A percentile compares a stretch with the other conserved stretches of the same genome.
Conservation (phyloP, 805 yeast species). For the Candida oleophila region DNA sequence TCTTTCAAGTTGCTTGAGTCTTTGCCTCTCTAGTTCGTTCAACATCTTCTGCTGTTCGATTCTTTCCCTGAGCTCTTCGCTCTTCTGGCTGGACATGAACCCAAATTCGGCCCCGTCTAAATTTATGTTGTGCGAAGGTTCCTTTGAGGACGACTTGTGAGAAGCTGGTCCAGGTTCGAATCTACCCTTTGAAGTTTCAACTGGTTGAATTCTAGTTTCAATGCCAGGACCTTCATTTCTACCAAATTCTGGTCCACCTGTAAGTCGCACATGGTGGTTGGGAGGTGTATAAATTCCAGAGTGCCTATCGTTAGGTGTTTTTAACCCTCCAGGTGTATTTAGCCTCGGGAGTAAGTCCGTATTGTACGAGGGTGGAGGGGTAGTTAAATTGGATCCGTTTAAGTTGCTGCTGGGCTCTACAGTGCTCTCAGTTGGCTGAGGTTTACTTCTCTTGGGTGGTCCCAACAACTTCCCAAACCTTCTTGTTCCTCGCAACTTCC, state of each 20-base stretch:
- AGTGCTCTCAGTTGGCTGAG: not conserved
- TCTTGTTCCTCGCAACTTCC: slow-evolving; percentile 32
- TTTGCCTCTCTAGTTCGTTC: slow-evolving; percentile 14
- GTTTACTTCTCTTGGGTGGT: slow-evolving; percentile 48
- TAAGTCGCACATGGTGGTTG: no score
- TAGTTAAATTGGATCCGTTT: not conserved
- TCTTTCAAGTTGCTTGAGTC: slow-evolving; percentile 6
- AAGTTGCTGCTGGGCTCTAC: not conserved
- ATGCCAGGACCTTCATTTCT: no score
- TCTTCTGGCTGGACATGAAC: slow-evolving; percentile 16
- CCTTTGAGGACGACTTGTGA: not conserved
- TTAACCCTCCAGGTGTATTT: not conserved
- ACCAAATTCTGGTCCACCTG: no score
- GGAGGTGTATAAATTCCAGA: no score
- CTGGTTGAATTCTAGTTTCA: no score
- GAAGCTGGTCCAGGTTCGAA: not conserved
- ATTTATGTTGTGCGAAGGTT: no score
- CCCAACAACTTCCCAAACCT: slow-evolving; percentile 42
- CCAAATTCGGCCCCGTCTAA: slow-evolving; percentile 1
- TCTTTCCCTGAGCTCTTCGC: slow-evolving; percentile 21
- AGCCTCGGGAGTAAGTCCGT: not conserved
- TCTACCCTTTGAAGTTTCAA: not conserved
- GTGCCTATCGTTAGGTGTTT: not conserved
- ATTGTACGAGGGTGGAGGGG: slow-evolving; percentile 8
- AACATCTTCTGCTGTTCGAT: slow-evolving; percentile 24